Evolutionary conservation across 1,139 yeast species (phyloP), one percentile per base, ranked within the genome.

Genomic region (Nadsonia commutata): DNA sequence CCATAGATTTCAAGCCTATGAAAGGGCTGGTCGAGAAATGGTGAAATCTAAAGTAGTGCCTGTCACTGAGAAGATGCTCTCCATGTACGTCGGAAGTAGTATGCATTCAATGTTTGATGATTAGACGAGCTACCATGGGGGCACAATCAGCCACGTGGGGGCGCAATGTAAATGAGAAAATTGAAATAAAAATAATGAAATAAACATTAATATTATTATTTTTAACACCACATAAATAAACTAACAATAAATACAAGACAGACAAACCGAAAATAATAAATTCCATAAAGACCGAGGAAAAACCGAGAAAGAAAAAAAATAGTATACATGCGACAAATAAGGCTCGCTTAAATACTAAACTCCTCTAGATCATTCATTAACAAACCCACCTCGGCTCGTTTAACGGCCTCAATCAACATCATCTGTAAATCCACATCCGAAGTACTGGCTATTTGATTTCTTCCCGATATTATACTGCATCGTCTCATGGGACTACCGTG

Each of bases 1-100:
- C 56, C 94, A 82, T 56, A 62, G 94, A 47, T 78, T 82, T 51
- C 93, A 82, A 57, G 53, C 54, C 3, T 51, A 51, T 39, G 50
- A 50, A 11, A 31, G 52, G 4, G 22, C 45, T 13, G 43, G 45
- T 2, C 39, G 45, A 18, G 47, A 37, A 3, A 20, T 43, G 20
- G 45, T 51, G 20, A 43, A 44, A 17, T 45, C 45, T 40, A 46
- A 51, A 21, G 21, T 51, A 20, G 42, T 51, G 16, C 54, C 54
- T 1, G 45, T 44, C 21, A 45, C 51, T 1, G 48, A 45, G 33
- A 22, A 36, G 9, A 52, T 48, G 40, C 39, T 51, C 17, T 38
- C 38, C 23, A 20, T 51, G 17, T 51, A 51, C 38, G 40, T 51
- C 11, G 54, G 54, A 3, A 18, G 39, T n/a, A 33, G 39, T 39